Percentiles rank a stretch among this genome's conserved stretches.
phyloP scores from a whole-genome alignment of 441 rosid genomes.

The Corymbia calophylla region DNA sequence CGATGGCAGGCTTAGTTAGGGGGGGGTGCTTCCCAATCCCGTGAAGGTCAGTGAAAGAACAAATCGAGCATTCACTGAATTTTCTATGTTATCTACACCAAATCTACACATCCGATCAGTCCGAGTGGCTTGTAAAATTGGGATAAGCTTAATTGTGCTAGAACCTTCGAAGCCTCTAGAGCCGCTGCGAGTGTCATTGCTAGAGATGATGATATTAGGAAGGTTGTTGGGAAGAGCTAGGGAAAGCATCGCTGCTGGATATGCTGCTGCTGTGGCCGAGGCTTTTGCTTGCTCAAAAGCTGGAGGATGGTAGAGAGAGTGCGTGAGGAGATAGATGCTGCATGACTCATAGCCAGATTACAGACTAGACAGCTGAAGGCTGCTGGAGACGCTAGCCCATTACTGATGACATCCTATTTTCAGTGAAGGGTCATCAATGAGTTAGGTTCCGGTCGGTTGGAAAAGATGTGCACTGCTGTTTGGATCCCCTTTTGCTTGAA shows the following conservation, averaged over 20 bases:
- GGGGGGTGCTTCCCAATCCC: not conserved
- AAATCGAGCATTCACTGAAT: not conserved
- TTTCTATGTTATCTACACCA: not conserved
- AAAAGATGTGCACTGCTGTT: not conserved
- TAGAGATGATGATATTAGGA: not conserved
- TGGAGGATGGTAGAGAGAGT: not conserved
- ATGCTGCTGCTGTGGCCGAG: not conserved
- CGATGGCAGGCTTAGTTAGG: not conserved
- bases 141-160: not conserved
- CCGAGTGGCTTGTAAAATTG: not conserved
- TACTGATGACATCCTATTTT: not conserved
- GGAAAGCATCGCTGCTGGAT: not conserved
- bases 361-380: not conserved
- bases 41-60: not conserved
- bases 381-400: not conserved
- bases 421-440: not conserved
- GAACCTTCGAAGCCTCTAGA: not conserved
- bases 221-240: too few species aligned
- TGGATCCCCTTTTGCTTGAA: not conserved
- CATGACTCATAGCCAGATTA: not conserved
- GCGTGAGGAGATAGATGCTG: not conserved
- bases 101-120: not conserved
- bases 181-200: not conserved
- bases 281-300: not conserved
- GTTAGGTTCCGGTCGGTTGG: not conserved